Evolutionary conservation across 306 rosid species (phyloP), one percentile per base, ranked within the genome.

Genomic region (Pachyrhizus erosus): DNA sequence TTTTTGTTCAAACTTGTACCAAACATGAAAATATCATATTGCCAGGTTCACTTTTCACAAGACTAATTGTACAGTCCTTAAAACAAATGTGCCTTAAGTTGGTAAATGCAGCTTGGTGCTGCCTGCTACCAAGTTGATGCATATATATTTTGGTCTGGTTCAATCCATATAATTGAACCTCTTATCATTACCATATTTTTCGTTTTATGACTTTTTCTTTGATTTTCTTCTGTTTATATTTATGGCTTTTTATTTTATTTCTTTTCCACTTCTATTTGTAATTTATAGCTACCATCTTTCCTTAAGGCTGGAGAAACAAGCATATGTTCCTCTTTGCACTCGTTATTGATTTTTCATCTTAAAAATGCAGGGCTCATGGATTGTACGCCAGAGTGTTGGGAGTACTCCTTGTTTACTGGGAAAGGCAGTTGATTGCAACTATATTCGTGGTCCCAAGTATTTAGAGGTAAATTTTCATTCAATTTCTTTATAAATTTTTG

Each of bases 301-400:
- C 60, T 15, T 52, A 4, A 75, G 67, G 39, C 58, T 51, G 49
- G 29, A 67, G 73, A 58, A 55, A 69, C 69, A 67, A 48, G 43
- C 73, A 18, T 68, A 57, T 7, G 7, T 58, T 69, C 75, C 26
- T 54, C 76, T 18, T 37, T 64, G 12, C 58, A 5, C 61, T 84
- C 43, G 34, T 54, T 76, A 17, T 27, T 78, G 81, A 82, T 49
- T 45, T 77, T 61, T 82, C 23, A 64, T 72, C 64, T 80, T 23
- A 87, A 89, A 80, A 14, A 39, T 86, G 90, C 94, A 96, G 99
- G 99, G 99, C 48, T 96, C 99, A 34, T 96, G 99, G 98, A 96
- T 96, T 89, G 99, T 96, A 80, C 97, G 99, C 79, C 99, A 96
- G 83, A 96, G 99, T 89, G 99, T 96, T 76, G 99, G 99, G 34